These are phyloP conservation scores for Mycena vulgaris DNA, from an alignment of 768 basidiomycete genomes.

Conservation along the genomic window DNA sequence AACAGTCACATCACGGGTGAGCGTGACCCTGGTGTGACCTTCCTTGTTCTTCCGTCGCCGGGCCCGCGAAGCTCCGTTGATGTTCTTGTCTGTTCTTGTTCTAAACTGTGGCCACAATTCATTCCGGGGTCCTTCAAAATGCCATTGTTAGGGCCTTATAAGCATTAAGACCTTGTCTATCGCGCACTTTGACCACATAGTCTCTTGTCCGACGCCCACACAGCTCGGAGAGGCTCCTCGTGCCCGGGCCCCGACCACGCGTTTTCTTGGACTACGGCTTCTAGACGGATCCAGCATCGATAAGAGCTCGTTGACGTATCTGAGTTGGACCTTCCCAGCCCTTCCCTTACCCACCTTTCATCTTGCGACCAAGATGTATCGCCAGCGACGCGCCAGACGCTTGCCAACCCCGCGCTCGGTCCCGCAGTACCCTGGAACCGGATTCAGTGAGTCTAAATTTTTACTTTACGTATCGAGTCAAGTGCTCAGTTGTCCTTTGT, in stretches of 20 bases:
- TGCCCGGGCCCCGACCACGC: conserved; percentile 10
- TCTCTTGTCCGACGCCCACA: too few species aligned
- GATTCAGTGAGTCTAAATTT: conserved; percentile 26
- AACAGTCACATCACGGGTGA: conserved; percentile 14
- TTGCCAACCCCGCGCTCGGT: conserved; percentile 23
- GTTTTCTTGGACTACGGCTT: conserved; percentile 19
- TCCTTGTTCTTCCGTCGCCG: conserved; percentile 5
- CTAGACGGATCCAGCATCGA: conserved; percentile 30
- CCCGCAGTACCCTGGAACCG: conserved; percentile 19
- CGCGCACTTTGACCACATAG: too few species aligned
- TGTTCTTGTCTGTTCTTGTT: not conserved
- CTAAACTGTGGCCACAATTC: not conserved
- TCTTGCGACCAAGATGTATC: conserved; percentile 19
- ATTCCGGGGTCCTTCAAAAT: not conserved
- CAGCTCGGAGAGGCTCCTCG: too few species aligned
- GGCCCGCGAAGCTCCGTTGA: not conserved
- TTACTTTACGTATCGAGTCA: conserved; percentile 22
- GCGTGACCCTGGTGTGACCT: too few species aligned
- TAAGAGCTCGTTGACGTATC: conserved; percentile 28
- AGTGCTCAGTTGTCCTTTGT: not conserved
- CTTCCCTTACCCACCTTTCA: conserved; percentile 27
- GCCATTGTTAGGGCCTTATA: not conserved
- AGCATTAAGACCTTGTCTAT: too few species aligned
- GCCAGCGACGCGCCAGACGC: conserved; percentile 12
- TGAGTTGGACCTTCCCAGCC: not conserved